Evolutionary conservation across 257 asterid genomes (phyloP).

Genomic region (Solanum tarijense): DNA sequence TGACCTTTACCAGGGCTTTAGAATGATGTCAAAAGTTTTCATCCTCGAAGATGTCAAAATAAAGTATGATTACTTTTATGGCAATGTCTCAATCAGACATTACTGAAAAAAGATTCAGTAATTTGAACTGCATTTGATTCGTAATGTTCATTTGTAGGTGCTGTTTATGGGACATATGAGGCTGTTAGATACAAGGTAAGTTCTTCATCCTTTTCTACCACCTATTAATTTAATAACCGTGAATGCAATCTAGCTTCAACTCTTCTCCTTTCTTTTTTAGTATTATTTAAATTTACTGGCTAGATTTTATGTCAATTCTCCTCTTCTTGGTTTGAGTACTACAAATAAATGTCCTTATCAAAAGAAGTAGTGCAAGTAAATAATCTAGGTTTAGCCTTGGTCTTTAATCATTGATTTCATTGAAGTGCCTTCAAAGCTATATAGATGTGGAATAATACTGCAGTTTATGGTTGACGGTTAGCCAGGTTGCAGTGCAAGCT

Average conservation of each 20-base stretch:
- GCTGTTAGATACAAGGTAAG: slow-evolving; percentile 54
- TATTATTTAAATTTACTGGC: neutral
- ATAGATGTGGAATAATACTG: neutral
- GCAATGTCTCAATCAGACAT: neutral
- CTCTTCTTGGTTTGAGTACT: neutral
- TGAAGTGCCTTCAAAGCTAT: neutral
- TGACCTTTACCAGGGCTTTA: neutral
- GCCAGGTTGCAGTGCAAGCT: neutral
- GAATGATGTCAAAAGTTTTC: neutral
- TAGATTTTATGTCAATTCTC: neutral
- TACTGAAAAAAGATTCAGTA: neutral
- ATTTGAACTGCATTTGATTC: neutral
- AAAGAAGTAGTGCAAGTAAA: neutral
- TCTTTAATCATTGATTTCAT: neutral
- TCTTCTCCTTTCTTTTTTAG: neutral
- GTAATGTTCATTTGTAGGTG: slow-evolving; percentile 26
- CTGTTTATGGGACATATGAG: slow-evolving; percentile 65
- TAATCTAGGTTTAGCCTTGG: neutral
- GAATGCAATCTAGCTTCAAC: neutral
- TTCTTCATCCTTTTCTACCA: neutral
- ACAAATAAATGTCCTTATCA: neutral
- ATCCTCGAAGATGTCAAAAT: neutral
- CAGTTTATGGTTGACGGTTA: neutral
- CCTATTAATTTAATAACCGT: neutral
- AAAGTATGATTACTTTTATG: neutral